Base-by-base conservation (phyloP, 257 asterid genomes). In the Fraxinus cuspidata region DNA sequence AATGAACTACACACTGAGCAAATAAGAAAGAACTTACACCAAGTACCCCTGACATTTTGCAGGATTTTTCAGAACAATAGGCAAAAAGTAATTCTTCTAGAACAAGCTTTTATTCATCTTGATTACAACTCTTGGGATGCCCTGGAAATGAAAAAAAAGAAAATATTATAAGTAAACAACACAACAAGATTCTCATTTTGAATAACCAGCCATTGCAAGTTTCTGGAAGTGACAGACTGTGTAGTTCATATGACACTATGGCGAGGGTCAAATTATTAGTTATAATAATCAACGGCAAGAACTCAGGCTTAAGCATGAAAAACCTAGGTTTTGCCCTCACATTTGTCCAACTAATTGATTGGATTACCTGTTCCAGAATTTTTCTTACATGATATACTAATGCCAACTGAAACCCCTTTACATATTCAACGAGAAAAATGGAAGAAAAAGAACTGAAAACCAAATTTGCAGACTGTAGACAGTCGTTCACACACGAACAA, bases 11-110 rank as follows among this genome's bases (percentile, higher is more conserved):
- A 0, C 15, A 9, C 15, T 60, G 32, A 80, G 73, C 40, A 51
- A 82, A n/a, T 77, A 34, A 29, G 28, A 32, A 66, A 51, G 29
- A 67, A 74, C 87, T 83, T 79, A 87, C 91, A 80, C 87, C 78
- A 70, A 87, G 86, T 64, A 87, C 81, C 76, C 89, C 89, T 4
- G 91, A 87, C 91, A 85, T 87, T 79, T 77, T 73, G 73, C 18
- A 60, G 32, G 32, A 81, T 76, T 81, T 80, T 83, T 83, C 83
- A 85, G 65, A 74, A 34, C 70, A 74, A 63, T 77, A 74, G 81
- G 66, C 78, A 68, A 83, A 82, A 70, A 80, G 60, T 38, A 85
- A 83, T 83, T 85, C 87, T 73, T 72, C 79, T 78, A 42, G 80
- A 68, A 19, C 68, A 74, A 70, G 72, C 74, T 73, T 77, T 66